Evolutionary conservation across 306 rosid species (phyloP), one percentile per base, ranked within the genome.

Genomic region (Pyrus pyrifolia): DNA sequence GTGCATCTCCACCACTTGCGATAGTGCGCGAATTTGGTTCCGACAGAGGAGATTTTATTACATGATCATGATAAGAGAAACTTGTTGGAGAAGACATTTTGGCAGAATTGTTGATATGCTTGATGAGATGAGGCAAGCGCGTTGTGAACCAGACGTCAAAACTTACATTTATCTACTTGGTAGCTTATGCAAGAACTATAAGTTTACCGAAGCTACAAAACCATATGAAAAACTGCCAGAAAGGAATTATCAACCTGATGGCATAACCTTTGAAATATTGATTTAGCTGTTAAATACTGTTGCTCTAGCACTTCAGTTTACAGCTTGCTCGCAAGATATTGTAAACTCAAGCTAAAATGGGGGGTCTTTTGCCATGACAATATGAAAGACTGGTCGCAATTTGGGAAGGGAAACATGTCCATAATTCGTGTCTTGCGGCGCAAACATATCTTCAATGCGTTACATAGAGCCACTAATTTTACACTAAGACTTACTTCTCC

Each of bases 91-190:
- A 73, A 76, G 82, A n/a, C 86, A 86, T 85, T 78, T 80, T 30
- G 81, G 83, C 64, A 86, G 81, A 78, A 94, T 89, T 17, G 82
- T 90, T 17, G 82, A 74, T 79, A 79, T 89, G 61, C 29, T 93
- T 23, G 65, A 73, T 73, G 90, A 78, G 72, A 91, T 91, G 93
- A 82, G 83, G 86, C 81, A 63, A 83, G 73, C 2, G 11, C 89
- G 90, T 66, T 73, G 86, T 42, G 71, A 74, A 6, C 86, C 86
- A 52, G 82, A 80, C 59, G 76, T 33, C 31, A 76, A 51, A 64
- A 78, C 70, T 73, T 83, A 67, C 79, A 90, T 90, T 76, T 80
- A 85, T 81, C 67, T 88, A 55, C 72, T 88, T 7, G 80, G 98
- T 78, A 79, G 81, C 80, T 68, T 90, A 38, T 87, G 85, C 73